Conservation (phyloP, 2,329 filamentous ascomycete genomes). For the Akanthomyces lecanii region DNA sequence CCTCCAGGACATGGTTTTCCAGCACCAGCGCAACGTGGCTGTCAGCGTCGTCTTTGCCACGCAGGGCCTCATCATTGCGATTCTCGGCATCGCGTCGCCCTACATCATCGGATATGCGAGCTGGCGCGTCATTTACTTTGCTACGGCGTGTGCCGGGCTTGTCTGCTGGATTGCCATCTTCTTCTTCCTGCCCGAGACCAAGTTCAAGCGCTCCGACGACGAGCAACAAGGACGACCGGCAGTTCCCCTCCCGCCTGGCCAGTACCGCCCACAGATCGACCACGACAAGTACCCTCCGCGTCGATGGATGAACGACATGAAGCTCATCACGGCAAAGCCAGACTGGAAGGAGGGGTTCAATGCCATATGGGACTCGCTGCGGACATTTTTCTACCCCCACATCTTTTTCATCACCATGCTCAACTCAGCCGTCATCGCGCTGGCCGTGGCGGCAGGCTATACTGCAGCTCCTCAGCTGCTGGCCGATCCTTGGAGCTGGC, state of each 20-base stretch:
- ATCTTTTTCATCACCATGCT: constrained; percentile 30
- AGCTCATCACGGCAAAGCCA: constrained; percentile 28
- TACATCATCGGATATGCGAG: constrained; percentile 27
- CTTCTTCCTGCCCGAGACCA: constrained; percentile 32
- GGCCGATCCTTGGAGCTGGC: constrained; percentile 26
- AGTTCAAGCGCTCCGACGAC: constrained; percentile 28
- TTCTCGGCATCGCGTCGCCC: constrained; percentile 27
- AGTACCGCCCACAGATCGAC: constrained; percentile 27
- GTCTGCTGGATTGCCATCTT: constrained; percentile 32
- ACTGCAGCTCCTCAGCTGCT: constrained; percentile 24
- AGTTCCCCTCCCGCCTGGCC: constrained; percentile 24
- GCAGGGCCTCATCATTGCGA: constrained; percentile 29
- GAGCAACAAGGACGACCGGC: constrained; percentile 26
- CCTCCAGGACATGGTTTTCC: constrained; percentile 36
- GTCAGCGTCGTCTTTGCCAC: constrained; percentile 29
- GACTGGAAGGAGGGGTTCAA: constrained; percentile 26
- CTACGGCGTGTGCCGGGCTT: constrained; percentile 28
- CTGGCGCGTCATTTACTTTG: constrained; percentile 35
- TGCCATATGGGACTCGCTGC: constrained; percentile 26
- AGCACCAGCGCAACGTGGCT: constrained; percentile 35
- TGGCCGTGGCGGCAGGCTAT: constrained; percentile 23
- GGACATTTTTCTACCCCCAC: constrained; percentile 30
- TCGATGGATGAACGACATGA: constrained; percentile 30
- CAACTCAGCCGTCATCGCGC: constrained; percentile 28
- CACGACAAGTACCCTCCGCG: constrained; percentile 24